Evolutionary conservation across 1,284 basidiomycete genomes (phyloP).

Genomic region (Fomes fomentarius): DNA sequence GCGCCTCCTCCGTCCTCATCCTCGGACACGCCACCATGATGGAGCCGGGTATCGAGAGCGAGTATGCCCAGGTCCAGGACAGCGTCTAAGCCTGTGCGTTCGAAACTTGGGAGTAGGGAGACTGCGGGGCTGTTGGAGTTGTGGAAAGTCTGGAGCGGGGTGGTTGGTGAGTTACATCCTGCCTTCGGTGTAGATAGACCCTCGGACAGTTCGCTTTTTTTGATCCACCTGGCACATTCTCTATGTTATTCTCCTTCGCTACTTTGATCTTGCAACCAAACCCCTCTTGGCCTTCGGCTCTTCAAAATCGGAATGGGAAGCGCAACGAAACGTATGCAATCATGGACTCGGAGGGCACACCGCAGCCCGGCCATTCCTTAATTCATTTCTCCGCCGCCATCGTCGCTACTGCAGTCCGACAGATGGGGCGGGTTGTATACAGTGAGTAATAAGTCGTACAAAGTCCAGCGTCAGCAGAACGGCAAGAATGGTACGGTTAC

Average conservation of each 20-base stretch:
- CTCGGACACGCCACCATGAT: conserved; percentile 81
- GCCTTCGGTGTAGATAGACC: too few relatives aligned
- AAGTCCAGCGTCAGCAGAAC: not conserved
- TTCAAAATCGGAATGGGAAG: too few relatives aligned
- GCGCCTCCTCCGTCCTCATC: conserved; percentile 75
- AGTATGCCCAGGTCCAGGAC: conserved; percentile 80
- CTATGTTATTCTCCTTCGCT: not conserved
- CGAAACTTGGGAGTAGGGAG: too few relatives aligned
- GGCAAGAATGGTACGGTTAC: not conserved
- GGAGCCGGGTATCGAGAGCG: conserved; percentile 89
- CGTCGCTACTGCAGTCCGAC: not conserved
- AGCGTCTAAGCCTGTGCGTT: conserved; percentile 44
- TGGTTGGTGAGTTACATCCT: too few relatives aligned
- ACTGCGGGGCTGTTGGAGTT: too few relatives aligned
- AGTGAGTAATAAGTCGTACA: conserved; percentile 6
- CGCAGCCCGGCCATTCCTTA: too few relatives aligned
- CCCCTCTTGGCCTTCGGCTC: too few relatives aligned
- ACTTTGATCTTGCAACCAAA: too few relatives aligned
- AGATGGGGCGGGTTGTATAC: conserved; percentile 1
- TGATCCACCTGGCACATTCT: not conserved
- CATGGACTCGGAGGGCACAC: too few relatives aligned
- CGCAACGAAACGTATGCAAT: too few relatives aligned
- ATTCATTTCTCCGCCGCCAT: too few relatives aligned
- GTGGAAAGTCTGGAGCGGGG: too few relatives aligned
- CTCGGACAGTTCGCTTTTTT: not conserved